Evolutionary conservation across 495 filamentous ascomycete genomes (phyloP).

Genomic region (Oleoguttula mirabilis): DNA sequence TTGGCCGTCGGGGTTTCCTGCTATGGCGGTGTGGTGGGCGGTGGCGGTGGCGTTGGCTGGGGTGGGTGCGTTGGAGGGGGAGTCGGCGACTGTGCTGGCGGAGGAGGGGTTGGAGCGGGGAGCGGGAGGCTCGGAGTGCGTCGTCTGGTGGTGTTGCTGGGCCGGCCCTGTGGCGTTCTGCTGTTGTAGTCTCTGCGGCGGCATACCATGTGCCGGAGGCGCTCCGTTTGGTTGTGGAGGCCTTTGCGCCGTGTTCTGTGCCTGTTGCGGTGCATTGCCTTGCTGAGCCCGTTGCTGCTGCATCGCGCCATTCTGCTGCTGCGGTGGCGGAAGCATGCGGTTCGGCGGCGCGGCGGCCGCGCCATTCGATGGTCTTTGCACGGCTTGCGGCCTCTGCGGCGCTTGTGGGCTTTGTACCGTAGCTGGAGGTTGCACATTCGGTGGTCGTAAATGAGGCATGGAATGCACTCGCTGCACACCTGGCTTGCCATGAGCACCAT

Average conservation of each 20-base stretch:
- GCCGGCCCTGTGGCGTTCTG: not conserved
- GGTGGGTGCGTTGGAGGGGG: conserved; percentile 1
- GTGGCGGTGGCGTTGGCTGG: not conserved
- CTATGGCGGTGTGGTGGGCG: not conserved
- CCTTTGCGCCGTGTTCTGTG: not conserved
- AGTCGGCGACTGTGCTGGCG: conserved; percentile 10
- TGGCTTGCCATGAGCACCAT: conserved; percentile 13
- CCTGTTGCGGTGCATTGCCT: too few relatives aligned
- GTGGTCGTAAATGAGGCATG: conserved; percentile 22
- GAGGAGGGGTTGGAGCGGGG: conserved; percentile 16
- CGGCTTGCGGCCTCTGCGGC: conserved; percentile 12
- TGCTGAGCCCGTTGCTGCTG: conserved; percentile 4
- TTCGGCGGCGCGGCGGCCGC: not conserved
- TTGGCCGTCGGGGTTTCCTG: not conserved
- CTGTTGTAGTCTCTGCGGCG: too few relatives aligned
- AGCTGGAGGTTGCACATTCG: conserved; percentile 16
- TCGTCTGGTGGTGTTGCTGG: not conserved
- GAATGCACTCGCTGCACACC: conserved; percentile 22
- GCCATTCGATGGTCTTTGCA: conserved; percentile 8
- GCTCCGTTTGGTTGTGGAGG: too few relatives aligned
- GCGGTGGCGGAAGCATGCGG: conserved; percentile 8
- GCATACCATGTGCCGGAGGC: not conserved
- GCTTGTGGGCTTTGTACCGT: conserved; percentile 1
- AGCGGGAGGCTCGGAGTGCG: not conserved
- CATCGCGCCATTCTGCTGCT: not conserved